Evolutionary conservation across 768 basidiomycete genomes (phyloP).

Genomic region (Boletus subcaerulescens): DNA sequence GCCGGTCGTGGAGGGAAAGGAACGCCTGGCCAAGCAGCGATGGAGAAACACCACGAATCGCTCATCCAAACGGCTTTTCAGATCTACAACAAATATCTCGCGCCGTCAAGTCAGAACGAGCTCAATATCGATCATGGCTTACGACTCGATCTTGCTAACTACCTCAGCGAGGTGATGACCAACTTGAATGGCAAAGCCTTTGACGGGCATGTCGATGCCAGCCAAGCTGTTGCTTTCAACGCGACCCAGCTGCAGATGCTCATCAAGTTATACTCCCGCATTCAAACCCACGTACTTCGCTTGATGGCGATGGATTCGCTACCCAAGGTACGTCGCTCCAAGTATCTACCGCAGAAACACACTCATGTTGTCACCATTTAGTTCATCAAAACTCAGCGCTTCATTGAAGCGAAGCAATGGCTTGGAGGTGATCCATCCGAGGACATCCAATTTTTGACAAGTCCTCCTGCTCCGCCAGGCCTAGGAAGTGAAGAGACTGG

Average conservation of each 20-base stretch:
- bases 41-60: slow-evolving; percentile 96
- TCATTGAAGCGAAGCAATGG: slow-evolving; percentile 76
- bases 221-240: slow-evolving; percentile 79
- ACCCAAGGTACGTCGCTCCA: slow-evolving; percentile 67
- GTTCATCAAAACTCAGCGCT: slow-evolving; percentile 88
- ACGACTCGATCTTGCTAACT: slow-evolving; percentile 90
- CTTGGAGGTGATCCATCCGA: slow-evolving; percentile 72
- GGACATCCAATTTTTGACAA: slow-evolving; percentile 54
- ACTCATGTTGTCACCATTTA: slow-evolving; percentile 27
- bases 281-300: slow-evolving; percentile 95
- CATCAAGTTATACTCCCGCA: slow-evolving; percentile 91
- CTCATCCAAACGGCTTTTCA: slow-evolving; percentile 92
- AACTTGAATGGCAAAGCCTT: slow-evolving; percentile 72
- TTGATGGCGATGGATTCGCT: slow-evolving; percentile 98
- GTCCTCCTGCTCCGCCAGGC: slow-evolving; percentile 69
- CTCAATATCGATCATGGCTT: slow-evolving; percentile 98
- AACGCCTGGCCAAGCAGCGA: slow-evolving; percentile 79
- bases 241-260: slow-evolving; percentile 95
- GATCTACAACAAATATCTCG: slow-evolving; percentile 93
- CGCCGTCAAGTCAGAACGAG: slow-evolving; percentile 92
- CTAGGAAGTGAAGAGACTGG: slow-evolving; percentile 68
- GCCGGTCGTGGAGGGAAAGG: slow-evolving; percentile 38
- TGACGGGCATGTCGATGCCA: slow-evolving; percentile 77
- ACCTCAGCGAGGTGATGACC: slow-evolving; percentile 87
- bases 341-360: slow-evolving; percentile 6